Evolutionary conservation across 1,284 basidiomycete genomes (phyloP).

Genomic region (Boletus smithii): DNA sequence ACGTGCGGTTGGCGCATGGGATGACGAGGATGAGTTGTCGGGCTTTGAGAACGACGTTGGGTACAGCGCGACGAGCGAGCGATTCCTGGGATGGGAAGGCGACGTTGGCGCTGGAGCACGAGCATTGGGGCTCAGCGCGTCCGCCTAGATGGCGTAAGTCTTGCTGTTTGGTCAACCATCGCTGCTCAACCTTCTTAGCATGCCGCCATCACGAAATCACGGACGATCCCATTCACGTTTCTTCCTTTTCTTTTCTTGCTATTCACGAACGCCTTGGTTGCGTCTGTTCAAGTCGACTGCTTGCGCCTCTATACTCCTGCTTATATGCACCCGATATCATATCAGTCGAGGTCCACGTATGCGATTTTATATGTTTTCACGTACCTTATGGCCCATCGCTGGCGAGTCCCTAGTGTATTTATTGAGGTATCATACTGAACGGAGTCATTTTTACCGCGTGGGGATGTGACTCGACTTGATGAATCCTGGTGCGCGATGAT

Average conservation of each 20-base stretch:
- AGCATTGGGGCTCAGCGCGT: constrained; percentile 55
- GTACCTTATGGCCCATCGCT: constrained; percentile 17
- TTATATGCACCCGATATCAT: constrained; percentile 17
- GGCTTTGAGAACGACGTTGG: constrained; percentile 33
- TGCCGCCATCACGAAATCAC: background rate
- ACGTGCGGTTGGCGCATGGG: constrained; percentile 53
- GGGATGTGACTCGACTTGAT: constrained; percentile 6
- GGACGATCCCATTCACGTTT: background rate
- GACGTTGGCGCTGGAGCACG: constrained; percentile 70
- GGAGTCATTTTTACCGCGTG: background rate
- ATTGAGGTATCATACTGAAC: constrained; percentile 6
- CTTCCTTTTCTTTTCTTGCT: background rate
- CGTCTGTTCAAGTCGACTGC: background rate
- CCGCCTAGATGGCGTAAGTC: constrained; percentile 30
- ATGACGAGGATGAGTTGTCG: constrained; percentile 43
- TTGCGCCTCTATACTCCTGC: background rate
- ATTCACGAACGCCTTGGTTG: background rate
- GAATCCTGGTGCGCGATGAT: background rate
- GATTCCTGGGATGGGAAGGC: constrained; percentile 77
- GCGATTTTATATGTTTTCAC: constrained; percentile 4
- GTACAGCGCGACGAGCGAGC: constrained; percentile 41
- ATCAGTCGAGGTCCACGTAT: constrained; percentile 17
- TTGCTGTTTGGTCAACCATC: constrained; percentile 4
- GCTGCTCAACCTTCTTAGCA: constrained; percentile 18
- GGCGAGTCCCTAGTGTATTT: constrained; percentile 18